phyloP scores from a whole-genome alignment of 768 basidiomycete species.

The Amanita jacksonii region DNA sequence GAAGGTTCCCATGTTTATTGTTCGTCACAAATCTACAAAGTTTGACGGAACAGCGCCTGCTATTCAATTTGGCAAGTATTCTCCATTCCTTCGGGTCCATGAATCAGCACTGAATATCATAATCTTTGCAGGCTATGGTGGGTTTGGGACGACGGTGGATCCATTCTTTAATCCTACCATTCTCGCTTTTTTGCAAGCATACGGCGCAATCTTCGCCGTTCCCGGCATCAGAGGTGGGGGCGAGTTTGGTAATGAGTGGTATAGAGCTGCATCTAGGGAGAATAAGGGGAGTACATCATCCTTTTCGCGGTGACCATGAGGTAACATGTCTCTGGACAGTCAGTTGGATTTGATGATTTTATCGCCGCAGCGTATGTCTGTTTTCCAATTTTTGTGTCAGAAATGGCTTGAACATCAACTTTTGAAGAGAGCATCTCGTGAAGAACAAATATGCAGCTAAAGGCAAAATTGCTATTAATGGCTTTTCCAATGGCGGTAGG shows the following conservation, averaged over 20 bases:
- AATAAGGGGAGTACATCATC: constrained; percentile 43
- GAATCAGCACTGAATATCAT: too few species aligned
- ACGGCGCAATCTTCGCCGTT: constrained; percentile 60
- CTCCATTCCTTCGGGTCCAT: too few species aligned
- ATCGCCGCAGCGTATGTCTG: constrained; percentile 64
- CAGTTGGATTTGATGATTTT: constrained; percentile 76
- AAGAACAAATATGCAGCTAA: constrained; percentile 57
- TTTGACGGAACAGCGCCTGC: constrained; percentile 69
- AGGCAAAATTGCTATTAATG: constrained; percentile 68
- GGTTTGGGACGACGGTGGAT: constrained; percentile 65
- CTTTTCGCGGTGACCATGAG: constrained; percentile 7
- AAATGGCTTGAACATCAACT: neutral
- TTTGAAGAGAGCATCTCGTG: constrained; percentile 53
- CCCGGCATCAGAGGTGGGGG: too few species aligned
- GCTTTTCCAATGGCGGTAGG: constrained; percentile 73
- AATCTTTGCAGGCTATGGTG: constrained; percentile 79
- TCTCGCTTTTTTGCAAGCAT: constrained; percentile 64
- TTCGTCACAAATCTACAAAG: constrained; percentile 59
- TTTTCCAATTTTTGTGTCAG: too few species aligned
- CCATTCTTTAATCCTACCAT: constrained; percentile 66
- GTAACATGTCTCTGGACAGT: constrained; percentile 24
- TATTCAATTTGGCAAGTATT: constrained; percentile 56
- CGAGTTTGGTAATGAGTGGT: constrained; percentile 90
- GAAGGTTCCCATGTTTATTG: constrained; percentile 77
- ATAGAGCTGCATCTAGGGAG: constrained; percentile 58